Evolutionary conservation across 495 filamentous ascomycete species (phyloP), one percentile per base, ranked within the genome.

Genomic region (Penicillium herquei): DNA sequence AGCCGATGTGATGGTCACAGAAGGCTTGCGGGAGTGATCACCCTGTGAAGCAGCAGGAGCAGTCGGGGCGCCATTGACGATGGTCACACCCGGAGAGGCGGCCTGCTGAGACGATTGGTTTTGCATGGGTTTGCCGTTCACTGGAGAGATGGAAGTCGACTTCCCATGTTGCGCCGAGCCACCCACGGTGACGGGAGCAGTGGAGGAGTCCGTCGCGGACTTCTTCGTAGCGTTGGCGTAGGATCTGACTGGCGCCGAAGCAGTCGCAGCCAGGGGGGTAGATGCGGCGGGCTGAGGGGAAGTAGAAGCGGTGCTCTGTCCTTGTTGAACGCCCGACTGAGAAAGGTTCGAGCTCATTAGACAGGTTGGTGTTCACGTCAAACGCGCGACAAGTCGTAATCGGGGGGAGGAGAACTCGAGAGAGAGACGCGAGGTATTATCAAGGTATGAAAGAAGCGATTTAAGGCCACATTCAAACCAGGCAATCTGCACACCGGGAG

Each of bases 161-260:
- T 94, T 94, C 70, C 87, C 91, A 95, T 94, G 87, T 71, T 91
- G 83, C 65, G 82, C 80, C 64, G 87, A 79, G 57, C 84, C 85
- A 66, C 84, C 87, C 73, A 87, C 87, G 77, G 85, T 86, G 77
- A 84, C 80, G 68, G 78, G 74, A 65, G 76, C 70, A 63, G 76
- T 75, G 58, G 77, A 70, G 59, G 88, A 84, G 77, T 87, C 85
- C 79, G 86, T 87, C 74, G 87, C 84, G 73, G 86, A 81, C 81
- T 89, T 93, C 79, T 91, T 92, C 66, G 85, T 87, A 76, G 90
- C 88, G 79, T 70, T 81, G 66, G 84, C 84, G 83, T 87, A 86
- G 57, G 83, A 84, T 64, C 70, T 74, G 64, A 74, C 72, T 70
- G 79, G 71, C 53, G 67, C 64, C 56, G 84, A 70, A 60, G 75